Evolutionary conservation across 1,284 basidiomycete genomes (phyloP).

Genomic region (Ceratobasidium sp.): DNA sequence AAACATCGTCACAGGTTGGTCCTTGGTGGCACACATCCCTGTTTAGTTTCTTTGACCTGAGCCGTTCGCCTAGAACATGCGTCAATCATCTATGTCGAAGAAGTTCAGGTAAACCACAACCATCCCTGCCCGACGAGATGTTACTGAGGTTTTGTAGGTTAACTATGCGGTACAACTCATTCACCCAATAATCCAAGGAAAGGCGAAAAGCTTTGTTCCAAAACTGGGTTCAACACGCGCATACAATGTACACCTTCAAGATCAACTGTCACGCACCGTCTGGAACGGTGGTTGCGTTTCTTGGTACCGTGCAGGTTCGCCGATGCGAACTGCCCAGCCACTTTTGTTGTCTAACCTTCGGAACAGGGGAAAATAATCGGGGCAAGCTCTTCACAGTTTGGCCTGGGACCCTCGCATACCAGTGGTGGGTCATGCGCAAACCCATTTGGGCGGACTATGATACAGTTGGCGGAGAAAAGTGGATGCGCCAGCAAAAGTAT

Average conservation of each 20-base stretch:
- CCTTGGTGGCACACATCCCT: neutral
- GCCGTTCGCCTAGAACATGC: neutral
- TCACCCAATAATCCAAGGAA: slow-evolving; percentile 13
- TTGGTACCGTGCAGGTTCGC: slow-evolving; percentile 15
- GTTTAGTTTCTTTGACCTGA: neutral
- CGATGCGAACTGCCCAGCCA: too few species aligned
- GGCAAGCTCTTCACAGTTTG: too few species aligned
- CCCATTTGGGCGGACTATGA: slow-evolving; percentile 33
- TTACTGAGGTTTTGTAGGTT: slow-evolving; percentile 1
- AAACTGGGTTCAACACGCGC: neutral
- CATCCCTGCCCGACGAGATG: neutral
- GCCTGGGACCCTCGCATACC: slow-evolving; percentile 1
- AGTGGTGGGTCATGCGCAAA: slow-evolving; percentile 22
- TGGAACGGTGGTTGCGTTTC: slow-evolving; percentile 12
- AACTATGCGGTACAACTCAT: slow-evolving; percentile 34
- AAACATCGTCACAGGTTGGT: slow-evolving; percentile 8
- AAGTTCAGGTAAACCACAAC: slow-evolving; percentile 8
- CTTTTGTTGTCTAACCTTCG: neutral
- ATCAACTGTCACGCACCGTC: neutral
- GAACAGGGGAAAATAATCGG: neutral
- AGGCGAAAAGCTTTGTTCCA: slow-evolving; percentile 10
- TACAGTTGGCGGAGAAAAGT: slow-evolving; percentile 18
- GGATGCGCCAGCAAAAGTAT: too few species aligned
- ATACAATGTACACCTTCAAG: slow-evolving; percentile 18
- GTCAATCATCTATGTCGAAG: slow-evolving; percentile 21